Evolutionary conservation across 2,329 filamentous ascomycete genomes (phyloP).

Genomic region (Trichothecium sympodiale): DNA sequence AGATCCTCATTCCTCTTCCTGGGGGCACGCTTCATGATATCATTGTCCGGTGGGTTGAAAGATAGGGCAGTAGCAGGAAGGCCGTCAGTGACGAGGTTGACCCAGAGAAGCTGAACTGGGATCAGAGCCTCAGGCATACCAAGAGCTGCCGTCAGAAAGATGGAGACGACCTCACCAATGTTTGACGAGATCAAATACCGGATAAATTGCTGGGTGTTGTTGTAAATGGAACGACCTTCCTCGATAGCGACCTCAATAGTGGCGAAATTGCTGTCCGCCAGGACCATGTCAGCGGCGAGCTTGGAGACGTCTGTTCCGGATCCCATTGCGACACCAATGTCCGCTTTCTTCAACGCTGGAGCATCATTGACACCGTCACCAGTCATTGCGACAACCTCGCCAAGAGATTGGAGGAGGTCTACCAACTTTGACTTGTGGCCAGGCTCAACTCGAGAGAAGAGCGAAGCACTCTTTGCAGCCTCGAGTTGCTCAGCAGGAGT

Average conservation of each 20-base stretch:
- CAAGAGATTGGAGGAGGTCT: conserved; percentile 83
- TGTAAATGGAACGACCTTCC: conserved; percentile 96
- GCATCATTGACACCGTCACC: conserved; percentile 98
- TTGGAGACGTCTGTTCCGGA: conserved; percentile 96
- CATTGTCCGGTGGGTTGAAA: conserved; percentile 97
- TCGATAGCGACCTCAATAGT: conserved; percentile 95
- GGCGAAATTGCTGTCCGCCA: conserved; percentile 97
- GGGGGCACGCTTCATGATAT: conserved; percentile 90
- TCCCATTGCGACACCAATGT: conserved; percentile 98
- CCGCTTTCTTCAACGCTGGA: conserved; percentile 93
- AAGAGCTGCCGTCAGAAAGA: conserved; percentile 90
- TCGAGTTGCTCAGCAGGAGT: conserved; percentile 68
- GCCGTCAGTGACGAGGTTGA: conserved; percentile 96
- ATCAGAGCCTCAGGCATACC: conserved; percentile 98
- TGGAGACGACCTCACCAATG: conserved; percentile 97
- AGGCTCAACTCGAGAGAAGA: conserved; percentile 95
- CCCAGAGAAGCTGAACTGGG: conserved; percentile 95
- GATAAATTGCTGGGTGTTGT: conserved; percentile 99
- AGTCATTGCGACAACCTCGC: conserved; percentile 97
- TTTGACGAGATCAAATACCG: conserved; percentile 98
- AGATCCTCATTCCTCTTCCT: conserved; percentile 87
- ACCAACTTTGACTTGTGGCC: conserved; percentile 96
- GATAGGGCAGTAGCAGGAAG: conserved; percentile 91
- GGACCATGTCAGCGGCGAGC: conserved; percentile 94
- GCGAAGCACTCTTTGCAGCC: conserved; percentile 72